Evolutionary conservation across 768 basidiomycete genomes (phyloP).

Genomic region (Leccinum obscurum): DNA sequence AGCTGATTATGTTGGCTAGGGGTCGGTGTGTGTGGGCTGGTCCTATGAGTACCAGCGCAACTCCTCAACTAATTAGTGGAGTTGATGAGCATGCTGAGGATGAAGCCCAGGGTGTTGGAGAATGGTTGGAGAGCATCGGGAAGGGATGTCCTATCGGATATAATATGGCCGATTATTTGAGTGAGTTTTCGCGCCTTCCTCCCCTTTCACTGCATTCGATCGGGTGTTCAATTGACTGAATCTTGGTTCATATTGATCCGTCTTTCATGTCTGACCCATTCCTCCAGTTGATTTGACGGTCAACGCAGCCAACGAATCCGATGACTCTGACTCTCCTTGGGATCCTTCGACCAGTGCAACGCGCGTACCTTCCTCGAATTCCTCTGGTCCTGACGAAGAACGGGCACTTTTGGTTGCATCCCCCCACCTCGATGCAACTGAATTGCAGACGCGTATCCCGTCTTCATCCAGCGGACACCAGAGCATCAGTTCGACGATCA

Average conservation of each 20-base stretch:
- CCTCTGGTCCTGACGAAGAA: slow-evolving; percentile 65
- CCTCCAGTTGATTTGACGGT: slow-evolving; percentile 69
- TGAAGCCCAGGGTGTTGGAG: slow-evolving; percentile 33
- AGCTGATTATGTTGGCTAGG: slow-evolving; percentile 79
- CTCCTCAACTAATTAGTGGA: slow-evolving; percentile 9
- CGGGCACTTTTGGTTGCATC: slow-evolving; percentile 51
- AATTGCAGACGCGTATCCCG: slow-evolving; percentile 43
- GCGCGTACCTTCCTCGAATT: slow-evolving; percentile 39
- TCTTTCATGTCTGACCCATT: slow-evolving; percentile 7
- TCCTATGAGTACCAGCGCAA: slow-evolving; percentile 23
- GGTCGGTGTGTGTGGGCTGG: slow-evolving; percentile 56
- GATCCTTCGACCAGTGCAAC: slow-evolving; percentile 22
- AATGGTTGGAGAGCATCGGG: slow-evolving; percentile 78
- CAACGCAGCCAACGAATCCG: slow-evolving; percentile 46
- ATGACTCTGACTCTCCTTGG: slow-evolving; percentile 35
- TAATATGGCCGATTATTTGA: slow-evolving; percentile 96
- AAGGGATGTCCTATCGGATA: slow-evolving; percentile 89
- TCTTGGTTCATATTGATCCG: background rate
- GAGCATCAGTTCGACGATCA: slow-evolving; percentile 55
- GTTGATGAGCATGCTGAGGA: slow-evolving; percentile 12
- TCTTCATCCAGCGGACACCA: slow-evolving; percentile 35
- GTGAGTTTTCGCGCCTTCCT: slow-evolving; percentile 46
- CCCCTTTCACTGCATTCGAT: background rate
- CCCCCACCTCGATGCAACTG: slow-evolving; percentile 46
- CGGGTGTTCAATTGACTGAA: background rate